These are phyloP conservation scores for Epichloe scottii DNA, from an alignment of 2,329 filamentous ascomycete species.

Conservation along the genomic window DNA sequence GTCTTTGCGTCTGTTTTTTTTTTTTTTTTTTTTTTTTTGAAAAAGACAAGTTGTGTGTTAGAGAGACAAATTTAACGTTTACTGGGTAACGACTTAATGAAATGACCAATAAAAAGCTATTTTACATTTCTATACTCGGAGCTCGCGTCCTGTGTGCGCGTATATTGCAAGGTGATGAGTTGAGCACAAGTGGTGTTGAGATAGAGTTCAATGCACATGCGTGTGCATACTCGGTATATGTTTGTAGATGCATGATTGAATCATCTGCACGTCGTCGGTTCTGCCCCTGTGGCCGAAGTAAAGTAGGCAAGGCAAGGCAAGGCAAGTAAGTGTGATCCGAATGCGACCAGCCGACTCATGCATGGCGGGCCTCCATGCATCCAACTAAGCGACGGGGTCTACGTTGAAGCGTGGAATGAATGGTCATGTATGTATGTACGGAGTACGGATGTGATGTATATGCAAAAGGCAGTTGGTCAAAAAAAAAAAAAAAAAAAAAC, in stretches of 20 bases:
- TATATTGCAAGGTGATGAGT: background rate
- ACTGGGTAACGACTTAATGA: slow-evolving; percentile 28
- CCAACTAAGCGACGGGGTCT: no score
- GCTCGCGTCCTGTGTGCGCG: no score
- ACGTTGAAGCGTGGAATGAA: no score
- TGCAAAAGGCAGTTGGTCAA: no score
- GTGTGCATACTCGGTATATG: background rate
- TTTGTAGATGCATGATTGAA: background rate
- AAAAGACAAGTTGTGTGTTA: slow-evolving; percentile 20
- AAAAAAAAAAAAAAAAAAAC: no score
- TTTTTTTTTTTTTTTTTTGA: slow-evolving; percentile 10
- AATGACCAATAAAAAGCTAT: slow-evolving; percentile 26
- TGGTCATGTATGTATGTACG: no score
- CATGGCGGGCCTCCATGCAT: no score
- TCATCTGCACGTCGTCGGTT: background rate
- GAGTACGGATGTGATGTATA: no score
- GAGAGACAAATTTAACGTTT: slow-evolving; percentile 18
- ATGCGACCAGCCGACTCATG: no score
- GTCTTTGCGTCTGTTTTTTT: background rate
- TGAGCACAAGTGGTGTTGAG: background rate
- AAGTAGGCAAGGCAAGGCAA: no score
- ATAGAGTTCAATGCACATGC: background rate
- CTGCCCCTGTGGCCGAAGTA: background rate
- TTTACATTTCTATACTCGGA: slow-evolving; percentile 7
- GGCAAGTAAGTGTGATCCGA: no score